Percentiles rank a stretch among this genome's conserved stretches.
Conservation (phyloP, 163 green algal species). For the Volvox carteri region DNA sequence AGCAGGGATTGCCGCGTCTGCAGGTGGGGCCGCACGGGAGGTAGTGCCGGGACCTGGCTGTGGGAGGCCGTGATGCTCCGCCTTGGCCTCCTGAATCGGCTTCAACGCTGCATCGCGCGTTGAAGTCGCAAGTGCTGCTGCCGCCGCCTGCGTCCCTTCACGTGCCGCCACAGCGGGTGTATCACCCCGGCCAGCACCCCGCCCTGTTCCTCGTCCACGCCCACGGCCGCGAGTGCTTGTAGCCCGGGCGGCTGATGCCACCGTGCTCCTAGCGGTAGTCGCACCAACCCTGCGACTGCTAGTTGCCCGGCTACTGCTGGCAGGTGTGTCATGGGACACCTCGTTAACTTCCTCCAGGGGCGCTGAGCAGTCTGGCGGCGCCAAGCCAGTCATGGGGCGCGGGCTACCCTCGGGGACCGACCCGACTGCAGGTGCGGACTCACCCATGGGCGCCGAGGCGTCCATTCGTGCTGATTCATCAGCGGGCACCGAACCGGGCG, state of each 20-base stretch:
- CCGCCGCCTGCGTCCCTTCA: neutral
- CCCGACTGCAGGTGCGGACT: neutral
- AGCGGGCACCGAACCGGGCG: neutral
- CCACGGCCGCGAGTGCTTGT: neutral
- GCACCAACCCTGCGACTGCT: neutral
- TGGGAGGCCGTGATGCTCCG: constrained; percentile 39
- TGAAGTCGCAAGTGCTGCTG: neutral
- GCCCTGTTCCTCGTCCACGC: constrained; percentile 4
- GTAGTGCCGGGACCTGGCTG: neutral
- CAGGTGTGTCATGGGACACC: neutral
- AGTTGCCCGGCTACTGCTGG: constrained; percentile 15
- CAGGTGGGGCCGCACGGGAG: no score
- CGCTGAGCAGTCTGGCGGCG: neutral
- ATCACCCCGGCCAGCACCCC: neutral
- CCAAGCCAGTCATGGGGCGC: neutral
- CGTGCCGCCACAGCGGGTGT: neutral
- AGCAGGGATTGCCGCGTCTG: neutral
- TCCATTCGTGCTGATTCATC: neutral
- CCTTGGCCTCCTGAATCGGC: constrained; percentile 38
- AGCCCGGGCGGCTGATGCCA: neutral
- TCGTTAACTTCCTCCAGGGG: neutral
- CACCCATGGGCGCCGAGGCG: neutral
- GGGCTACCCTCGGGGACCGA: neutral
- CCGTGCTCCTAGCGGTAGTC: neutral
- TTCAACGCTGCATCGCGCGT: constrained; percentile 3